Base-by-base conservation (phyloP, 306 rosid species). In the Quercus parvula region DNA sequence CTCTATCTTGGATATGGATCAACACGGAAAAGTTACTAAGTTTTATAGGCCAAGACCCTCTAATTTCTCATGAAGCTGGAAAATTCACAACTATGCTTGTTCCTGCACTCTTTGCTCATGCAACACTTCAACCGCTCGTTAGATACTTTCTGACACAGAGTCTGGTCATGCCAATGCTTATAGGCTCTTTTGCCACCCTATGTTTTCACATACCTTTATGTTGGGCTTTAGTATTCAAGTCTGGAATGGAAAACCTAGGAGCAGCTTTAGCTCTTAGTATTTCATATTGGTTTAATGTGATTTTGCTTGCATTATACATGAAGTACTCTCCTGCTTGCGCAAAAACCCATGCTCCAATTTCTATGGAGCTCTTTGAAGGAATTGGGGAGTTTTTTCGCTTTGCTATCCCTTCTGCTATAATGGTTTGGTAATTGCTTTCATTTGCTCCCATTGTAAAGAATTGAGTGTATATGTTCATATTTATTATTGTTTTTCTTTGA, bases 31-130 rank as follows among this genome's bases (percentile, higher is more conserved):
- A 76, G 5, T 56, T 94, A 73, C 89, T 94, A 22, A 22, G 85
- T 28, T 81, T 82, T 19, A 35, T 88, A 33, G 98, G 97, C 5
- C 98, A 92, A 80, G 97, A 94, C 83, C 91, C 97, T 87, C 66
- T 81, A 30, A 91, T 94, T 75, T 85, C 97, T 24, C 82, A 24
- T 14, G 93, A 91, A 86, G 91, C 97, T 6, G 97, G 93, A 0
- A 86, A 72, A 61, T 88, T 89, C 86, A 54, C 75, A 25, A 67
- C 80, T 5, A 91, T 91, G 87, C 97, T 94, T 71, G 24, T 92
- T 69, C 98, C 97, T 38, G 86, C 91, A 70, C 91, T 92, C 75
- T 83, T 91, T 68, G 98, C 92, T 27, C 79, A 75, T 79, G 97
- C 90, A 72, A 54, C 82, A 68, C 86, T 92, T n/a, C 91, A 87